Evolutionary conservation across 2,329 filamentous ascomycete species (phyloP), one percentile per base, ranked within the genome.

Genomic region (Colletotrichum sp.): DNA sequence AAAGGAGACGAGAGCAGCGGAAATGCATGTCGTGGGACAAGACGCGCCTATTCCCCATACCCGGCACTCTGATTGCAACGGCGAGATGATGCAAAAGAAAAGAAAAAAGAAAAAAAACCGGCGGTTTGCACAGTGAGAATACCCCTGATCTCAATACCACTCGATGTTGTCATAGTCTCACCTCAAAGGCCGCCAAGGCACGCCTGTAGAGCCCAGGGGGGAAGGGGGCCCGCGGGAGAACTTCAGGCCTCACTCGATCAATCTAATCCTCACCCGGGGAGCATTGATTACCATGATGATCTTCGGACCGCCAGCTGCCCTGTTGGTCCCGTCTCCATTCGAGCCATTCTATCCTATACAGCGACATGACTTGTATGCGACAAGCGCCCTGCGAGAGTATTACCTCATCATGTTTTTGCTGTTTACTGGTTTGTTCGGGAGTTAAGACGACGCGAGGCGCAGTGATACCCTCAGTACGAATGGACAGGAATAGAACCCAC

Each of bases 161-260:
- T 36, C 27, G 32, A 52, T 71, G 68, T 28, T 48, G 39, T 48
- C 39, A n/a, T 44, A n/a, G 39, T 48, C 39, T 48, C 72, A 74
- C 70, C 32, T 59, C 72, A 74, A 59, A 71, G 48, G n/a, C 27
- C 28, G 36, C 48, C 64, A 72, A 72, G 63, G 67, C 63, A 30
- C 63, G 61, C 25, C 63, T 34, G 8, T 30, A 22, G 32, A 52
- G 59, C 32, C 48, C 48, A 28, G 27, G 69, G 4, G 6, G 19
- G 11, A 19, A 22, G 6, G 59, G 36, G 55, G 28, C 36, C 48
- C 36, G 64, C 36, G 52, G 64, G 55, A 68, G 28, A 22, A 32
- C 16, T 27, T 63, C 22, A 30, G 16, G 64, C 55, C 36, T 61
- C 63, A 30, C 36, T 55, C 28, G 27, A 61, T 28, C 71, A 68